A percentile compares a stretch with the other conserved stretches of the same genome.
These are phyloP conservation scores for Naegleria fowleri DNA, from an alignment of 208 protist genomes.

Conservation along the genomic window DNA sequence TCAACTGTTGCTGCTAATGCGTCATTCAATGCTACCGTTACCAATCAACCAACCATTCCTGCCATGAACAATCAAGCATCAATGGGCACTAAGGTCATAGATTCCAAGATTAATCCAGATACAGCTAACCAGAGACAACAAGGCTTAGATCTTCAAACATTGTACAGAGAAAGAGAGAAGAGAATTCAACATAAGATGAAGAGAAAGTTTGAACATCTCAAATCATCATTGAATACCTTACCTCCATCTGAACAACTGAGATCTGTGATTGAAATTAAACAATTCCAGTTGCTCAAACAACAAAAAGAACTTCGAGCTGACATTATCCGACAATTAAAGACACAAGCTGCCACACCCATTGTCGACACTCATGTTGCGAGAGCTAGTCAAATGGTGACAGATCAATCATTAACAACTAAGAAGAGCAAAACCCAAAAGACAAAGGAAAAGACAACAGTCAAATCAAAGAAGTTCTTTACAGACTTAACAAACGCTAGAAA, in stretches of 20 bases:
- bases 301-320: slow-evolving; percentile 5
- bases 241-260: neutral
- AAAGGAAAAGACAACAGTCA: neutral
- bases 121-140: neutral
- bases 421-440: neutral
- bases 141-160: neutral
- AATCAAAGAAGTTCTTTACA: neutral
- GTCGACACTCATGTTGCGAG: neutral
- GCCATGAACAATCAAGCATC: neutral
- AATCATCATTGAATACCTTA: neutral
- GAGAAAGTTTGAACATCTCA: neutral
- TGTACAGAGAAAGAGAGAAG: slow-evolving; percentile 15
- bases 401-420: neutral
- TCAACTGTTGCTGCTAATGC: neutral
- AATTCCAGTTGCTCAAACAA: neutral
- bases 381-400: neutral
- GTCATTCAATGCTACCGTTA: neutral
- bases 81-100: neutral
- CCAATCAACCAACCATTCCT: neutral
- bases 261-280: neutral
- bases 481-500: neutral
- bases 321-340: neutral
- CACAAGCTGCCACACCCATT: neutral
- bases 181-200: slow-evolving; percentile 3
- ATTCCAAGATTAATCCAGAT: neutral